Evolutionary conservation across 2,329 filamentous ascomycete genomes (phyloP), one percentile per base, ranked within the genome.

Genomic region (Fusarium annulatum): DNA sequence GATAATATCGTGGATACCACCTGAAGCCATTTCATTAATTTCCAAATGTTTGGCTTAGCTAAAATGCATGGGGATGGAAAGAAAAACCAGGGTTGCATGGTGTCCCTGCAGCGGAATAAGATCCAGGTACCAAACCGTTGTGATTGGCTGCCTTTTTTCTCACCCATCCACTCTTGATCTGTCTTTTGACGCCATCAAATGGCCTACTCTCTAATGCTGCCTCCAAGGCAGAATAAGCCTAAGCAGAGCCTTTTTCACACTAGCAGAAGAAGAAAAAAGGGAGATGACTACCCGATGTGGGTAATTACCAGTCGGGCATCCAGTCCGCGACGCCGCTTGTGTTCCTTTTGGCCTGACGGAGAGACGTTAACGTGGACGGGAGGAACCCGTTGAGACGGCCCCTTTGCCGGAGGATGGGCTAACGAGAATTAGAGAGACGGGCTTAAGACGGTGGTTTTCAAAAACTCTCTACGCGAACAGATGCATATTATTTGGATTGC

Each of bases 231-330:
- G 64, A 59, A 69, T 21, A 69, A 72, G 70, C 45, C 64, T 60
- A 60, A 61, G 34, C 71, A 67, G 48, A 69, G 30, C 43, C 57
- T 58, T 69, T 55, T 58, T 21, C 15, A n/a, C 59, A 60, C 66
- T 73, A 73, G 61, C 57, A 72, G 14, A 38, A 51, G 41, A 23
- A 59, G 18, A 21, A 64, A 73, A 67, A 73, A 33, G 67, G 71
- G 71, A 74, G 67, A 73, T 68, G 59, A 72, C 51, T 74, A 61
- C 71, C 71, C 67, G 38, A 74, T 64, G 71, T 72, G 71, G 67
- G 56, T 55, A 74, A 61, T 48, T 19, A 33, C 39, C 53, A 58
- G 46, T 73, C 62, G 55, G 62, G 67, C 71, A 52, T 36, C 61
- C 46, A 72, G 64, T 42, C 64, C 55, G 64, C 49, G 56, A 38